Base-by-base conservation (phyloP, 768 basidiomycete species). In the Russula sp. region DNA sequence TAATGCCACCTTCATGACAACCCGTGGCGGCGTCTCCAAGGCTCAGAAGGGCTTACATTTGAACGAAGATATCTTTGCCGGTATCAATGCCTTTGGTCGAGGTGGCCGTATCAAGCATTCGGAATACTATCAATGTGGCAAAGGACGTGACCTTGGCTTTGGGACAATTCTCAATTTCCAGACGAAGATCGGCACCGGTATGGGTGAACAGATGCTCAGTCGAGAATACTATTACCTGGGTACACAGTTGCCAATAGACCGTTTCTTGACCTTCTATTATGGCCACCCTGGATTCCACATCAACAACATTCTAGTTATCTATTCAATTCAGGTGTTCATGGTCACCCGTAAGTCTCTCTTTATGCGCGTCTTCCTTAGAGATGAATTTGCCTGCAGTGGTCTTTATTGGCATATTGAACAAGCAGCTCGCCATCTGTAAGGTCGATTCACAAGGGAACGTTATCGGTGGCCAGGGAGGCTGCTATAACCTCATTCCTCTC, bases 191-290 rank as follows among this genome's bases (percentile, higher is more conserved):
- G 96, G 96, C 34, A 97, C 92, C 35, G 97, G 97, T 75, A 99
- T 99, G 97, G 97, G 97, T 69, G 97, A 99, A 75, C 97, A 99
- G 72, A 96, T 98, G 94, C 87, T 99, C 68, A 98, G 94, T 75
- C 86, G 97, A 67, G 97, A 99, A 76, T 99, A 99, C 73, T 99
- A 98, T 75, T 99, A 98, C 73, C 81, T 99, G 50, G 97, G 97
- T 55, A 99, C 97, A 9, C 97, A 99, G 73, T 80, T 99, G 59
- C 97, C 97, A 38, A 85, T 99, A 69, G 97, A 99, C 73, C 90
- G 97, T 29, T 99, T 99, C 86, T 79, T 99, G 69, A 98, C 96
- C 22, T 99, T 98, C 81, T 99, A 99, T 78, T 99, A 98, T 69
- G 96, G 90, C 58, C 97, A 99, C 75, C 96, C 97, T 59, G 97